Conservation (phyloP, 2,329 filamentous ascomycete species). For the Macrophomina tecta region DNA sequence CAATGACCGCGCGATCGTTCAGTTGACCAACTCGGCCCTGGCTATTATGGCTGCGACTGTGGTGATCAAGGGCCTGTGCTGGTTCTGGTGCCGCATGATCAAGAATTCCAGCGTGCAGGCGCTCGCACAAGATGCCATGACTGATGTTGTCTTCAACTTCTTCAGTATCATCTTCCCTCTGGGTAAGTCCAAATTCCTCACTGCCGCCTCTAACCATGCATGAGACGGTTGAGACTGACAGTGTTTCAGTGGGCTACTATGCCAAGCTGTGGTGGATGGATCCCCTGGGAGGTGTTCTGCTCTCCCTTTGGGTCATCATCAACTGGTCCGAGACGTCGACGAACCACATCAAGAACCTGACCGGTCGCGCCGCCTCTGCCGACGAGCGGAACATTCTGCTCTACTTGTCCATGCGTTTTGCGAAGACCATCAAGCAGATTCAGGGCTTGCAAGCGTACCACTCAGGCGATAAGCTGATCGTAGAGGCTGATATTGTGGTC, state of each 20-base stretch:
- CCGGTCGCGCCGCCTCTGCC: conserved; percentile 77
- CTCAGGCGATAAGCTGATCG: conserved; percentile 82
- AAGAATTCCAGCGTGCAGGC: conserved; percentile 87
- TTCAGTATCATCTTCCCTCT: conserved; percentile 89
- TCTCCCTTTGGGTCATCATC: conserved; percentile 79
- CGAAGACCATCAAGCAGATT: conserved; percentile 83
- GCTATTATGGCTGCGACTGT: conserved; percentile 82
- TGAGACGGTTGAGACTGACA: conserved; percentile 20
- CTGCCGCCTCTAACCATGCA: neutral
- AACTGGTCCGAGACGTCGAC: conserved; percentile 78
- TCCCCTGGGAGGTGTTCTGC: conserved; percentile 75
- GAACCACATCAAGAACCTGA: conserved; percentile 80
- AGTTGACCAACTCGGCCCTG: conserved; percentile 74
- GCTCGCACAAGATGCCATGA: conserved; percentile 69
- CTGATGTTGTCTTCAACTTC: conserved; percentile 88
- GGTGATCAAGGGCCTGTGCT: conserved; percentile 80
- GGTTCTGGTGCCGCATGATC: conserved; percentile 86
- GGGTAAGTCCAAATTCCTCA: conserved; percentile 46
- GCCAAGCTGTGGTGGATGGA: conserved; percentile 84
- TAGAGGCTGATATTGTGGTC: conserved; percentile 83
- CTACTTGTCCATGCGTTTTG: conserved; percentile 93
- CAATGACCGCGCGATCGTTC: conserved; percentile 70
- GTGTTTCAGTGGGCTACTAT: conserved; percentile 68
- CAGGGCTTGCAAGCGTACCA: conserved; percentile 87
- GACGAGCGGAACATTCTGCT: conserved; percentile 85